Conservation (phyloP, 306 rosid genomes). For the Prunus campanulata region DNA sequence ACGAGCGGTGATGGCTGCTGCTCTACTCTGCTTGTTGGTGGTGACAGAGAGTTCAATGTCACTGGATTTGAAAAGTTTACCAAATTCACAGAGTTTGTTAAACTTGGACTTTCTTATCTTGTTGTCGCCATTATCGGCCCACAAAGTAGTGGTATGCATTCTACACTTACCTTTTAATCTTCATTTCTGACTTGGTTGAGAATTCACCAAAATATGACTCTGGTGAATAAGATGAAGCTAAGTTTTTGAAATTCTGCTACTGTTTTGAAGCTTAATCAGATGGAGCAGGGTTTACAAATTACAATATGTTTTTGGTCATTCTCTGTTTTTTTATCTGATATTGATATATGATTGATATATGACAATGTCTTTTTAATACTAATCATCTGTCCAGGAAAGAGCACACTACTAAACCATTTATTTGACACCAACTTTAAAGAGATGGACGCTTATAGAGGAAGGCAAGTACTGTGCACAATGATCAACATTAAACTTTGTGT, state of each 20-base stretch:
- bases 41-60: constrained; percentile 78
- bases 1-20: constrained; percentile 45
- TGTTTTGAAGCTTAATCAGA: not conserved
- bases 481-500: constrained; percentile 1
- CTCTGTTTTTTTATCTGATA: not conserved
- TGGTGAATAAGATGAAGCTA: no score
- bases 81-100: constrained; percentile 57
- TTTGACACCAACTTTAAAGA: constrained; percentile 81
- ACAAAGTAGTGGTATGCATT: constrained; percentile 90
- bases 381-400: constrained; percentile 68
- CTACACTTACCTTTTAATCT: constrained; percentile 2
- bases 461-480: constrained; percentile 45
- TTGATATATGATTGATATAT: not conserved
- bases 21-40: constrained; percentile 90
- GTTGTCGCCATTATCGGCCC: constrained; percentile 97
- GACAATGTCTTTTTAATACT: not conserved
- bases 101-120: constrained; percentile 88
- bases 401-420: constrained; percentile 79
- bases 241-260: not conserved
- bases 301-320: not conserved
- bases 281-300: not conserved
- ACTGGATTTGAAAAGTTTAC: constrained; percentile 77
- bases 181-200: not conserved
- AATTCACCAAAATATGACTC: not conserved
- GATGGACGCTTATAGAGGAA: constrained; percentile 95